These are phyloP conservation scores for Erythrobasidium yunnanense DNA, from an alignment of 768 basidiomycete species.

Conservation along the genomic window DNA sequence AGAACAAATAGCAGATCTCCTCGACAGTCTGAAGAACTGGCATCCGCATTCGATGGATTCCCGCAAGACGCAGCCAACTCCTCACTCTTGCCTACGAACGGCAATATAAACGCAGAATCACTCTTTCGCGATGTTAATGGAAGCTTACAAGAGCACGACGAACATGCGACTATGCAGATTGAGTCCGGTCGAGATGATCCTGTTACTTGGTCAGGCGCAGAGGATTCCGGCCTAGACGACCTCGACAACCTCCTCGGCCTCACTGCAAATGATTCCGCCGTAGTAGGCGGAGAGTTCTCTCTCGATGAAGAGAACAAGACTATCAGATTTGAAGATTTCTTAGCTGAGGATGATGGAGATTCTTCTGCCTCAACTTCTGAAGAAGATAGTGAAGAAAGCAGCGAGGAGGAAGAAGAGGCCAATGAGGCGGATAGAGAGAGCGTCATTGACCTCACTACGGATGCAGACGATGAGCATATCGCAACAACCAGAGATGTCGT, in stretches of 20 bases:
- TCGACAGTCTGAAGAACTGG: too few species aligned
- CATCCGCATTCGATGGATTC: too few species aligned
- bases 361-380: not conserved
- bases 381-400: not conserved
- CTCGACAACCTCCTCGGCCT: constrained; percentile 27
- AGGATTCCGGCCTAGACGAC: constrained; percentile 23
- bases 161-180: too few species aligned
- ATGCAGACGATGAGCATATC: constrained; percentile 8
- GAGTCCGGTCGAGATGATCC: not conserved
- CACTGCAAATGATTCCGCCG: constrained; percentile 13
- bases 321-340: constrained; percentile 21
- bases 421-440: not conserved
- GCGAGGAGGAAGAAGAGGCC: not conserved
- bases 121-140: constrained; percentile 2
- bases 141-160: not conserved
- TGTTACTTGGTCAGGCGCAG: constrained; percentile 28
- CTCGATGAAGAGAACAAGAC: not conserved
- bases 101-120: not conserved
- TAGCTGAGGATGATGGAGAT: constrained; percentile 2
- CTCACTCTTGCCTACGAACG: too few species aligned
- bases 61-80: too few species aligned
- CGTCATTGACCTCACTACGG: not conserved
- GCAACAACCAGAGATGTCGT: constrained; percentile 9
- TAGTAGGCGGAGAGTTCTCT: not conserved
- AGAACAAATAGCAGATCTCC: not conserved